A percentile compares a stretch with the other conserved stretches of the same genome.
Evolutionary conservation across 192 early-diverging fungal genomes (phyloP).

Genomic region (Rhizoclosmatium globosum): DNA sequence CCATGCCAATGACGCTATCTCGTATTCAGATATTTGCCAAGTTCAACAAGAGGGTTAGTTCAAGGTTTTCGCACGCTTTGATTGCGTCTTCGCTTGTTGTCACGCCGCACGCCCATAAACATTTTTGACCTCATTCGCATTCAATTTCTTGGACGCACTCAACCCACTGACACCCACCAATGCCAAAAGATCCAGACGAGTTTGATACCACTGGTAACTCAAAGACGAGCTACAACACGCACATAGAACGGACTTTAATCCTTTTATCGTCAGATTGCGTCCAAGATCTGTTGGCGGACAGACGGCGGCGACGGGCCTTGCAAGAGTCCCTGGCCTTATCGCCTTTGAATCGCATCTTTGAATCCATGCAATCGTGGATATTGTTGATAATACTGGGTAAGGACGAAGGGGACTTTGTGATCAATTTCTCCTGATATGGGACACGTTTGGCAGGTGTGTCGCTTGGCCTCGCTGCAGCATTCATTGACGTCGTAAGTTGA

Average conservation of each 20-base stretch:
- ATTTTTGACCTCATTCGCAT: too few species aligned
- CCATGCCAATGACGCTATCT: too few species aligned
- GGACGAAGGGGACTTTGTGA: neutral
- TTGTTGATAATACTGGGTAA: conserved; percentile 80
- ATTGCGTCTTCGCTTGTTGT: too few species aligned
- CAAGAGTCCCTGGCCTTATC: neutral
- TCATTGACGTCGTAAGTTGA: conserved; percentile 79
- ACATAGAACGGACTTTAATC: neutral
- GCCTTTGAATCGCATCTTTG: conserved; percentile 42
- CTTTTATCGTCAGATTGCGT: conserved; percentile 44
- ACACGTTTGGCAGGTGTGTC: conserved; percentile 38
- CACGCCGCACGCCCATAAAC: too few species aligned
- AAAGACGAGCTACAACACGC: neutral
- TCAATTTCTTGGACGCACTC: too few species aligned
- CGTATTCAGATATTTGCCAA: too few species aligned
- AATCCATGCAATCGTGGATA: conserved; percentile 85
- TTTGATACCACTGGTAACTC: conserved; percentile 45
- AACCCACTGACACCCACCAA: neutral
- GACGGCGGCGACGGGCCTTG: conserved; percentile 37
- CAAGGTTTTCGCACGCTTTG: too few species aligned
- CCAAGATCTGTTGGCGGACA: conserved; percentile 46
- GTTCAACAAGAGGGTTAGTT: too few species aligned
- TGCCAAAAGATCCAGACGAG: conserved; percentile 31
- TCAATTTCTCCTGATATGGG: neutral
- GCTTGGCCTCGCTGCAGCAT: conserved; percentile 85